Percentiles rank a stretch among this genome's conserved stretches.
Conservation (phyloP, 1,284 basidiomycete genomes). For the Phaffia rhodozyma region DNA sequence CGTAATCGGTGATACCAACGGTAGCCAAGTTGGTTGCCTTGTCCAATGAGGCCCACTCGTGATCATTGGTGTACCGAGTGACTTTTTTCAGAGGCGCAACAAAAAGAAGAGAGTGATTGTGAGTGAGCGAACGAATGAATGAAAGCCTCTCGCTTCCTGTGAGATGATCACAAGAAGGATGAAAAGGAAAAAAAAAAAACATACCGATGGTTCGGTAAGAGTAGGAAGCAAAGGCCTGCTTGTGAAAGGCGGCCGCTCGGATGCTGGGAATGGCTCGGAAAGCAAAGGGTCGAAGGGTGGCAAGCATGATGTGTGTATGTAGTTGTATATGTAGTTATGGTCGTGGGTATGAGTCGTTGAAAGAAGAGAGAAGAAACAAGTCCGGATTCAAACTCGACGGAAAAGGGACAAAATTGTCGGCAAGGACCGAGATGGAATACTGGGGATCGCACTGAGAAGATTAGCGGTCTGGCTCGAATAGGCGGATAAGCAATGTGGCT, state of each 20-base stretch:
- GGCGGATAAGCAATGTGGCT: too few species aligned
- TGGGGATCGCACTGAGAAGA: too few species aligned
- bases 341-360: too few species aligned
- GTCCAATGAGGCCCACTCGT: conserved; percentile 81
- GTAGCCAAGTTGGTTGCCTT: conserved; percentile 65
- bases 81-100: conserved; percentile 39
- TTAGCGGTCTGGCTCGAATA: too few species aligned
- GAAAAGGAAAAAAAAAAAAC: background rate
- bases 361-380: too few species aligned
- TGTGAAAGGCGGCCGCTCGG: background rate
- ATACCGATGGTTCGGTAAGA: too few species aligned
- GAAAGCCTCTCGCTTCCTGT: too few species aligned
- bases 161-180: background rate
- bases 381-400: too few species aligned
- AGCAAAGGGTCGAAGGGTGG: conserved; percentile 2
- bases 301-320: background rate
- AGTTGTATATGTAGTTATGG: too few species aligned
- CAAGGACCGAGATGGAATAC: too few species aligned
- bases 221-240: background rate
- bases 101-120: background rate
- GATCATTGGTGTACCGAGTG: conserved; percentile 74
- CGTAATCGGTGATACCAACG: conserved; percentile 85
- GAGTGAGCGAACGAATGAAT: background rate
- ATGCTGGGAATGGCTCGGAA: background rate
- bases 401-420: too few species aligned